Evolutionary conservation across 1,139 yeast genomes (phyloP).

Genomic region (Saccharomyces hybrid): DNA sequence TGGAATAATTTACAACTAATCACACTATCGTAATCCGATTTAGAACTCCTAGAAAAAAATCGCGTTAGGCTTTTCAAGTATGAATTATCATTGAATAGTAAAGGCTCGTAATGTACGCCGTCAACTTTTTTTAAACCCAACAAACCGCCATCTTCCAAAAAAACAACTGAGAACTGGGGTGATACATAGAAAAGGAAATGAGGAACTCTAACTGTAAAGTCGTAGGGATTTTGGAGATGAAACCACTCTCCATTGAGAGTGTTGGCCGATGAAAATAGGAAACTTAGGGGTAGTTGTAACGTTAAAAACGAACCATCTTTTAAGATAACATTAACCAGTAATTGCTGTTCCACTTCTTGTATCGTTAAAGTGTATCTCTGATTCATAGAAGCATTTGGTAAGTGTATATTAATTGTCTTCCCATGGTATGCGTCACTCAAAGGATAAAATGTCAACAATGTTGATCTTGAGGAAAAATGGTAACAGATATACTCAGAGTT

Average conservation of each 20-base stretch:
- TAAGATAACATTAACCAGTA: slow-evolving; percentile 21
- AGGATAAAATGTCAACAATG: slow-evolving; percentile 19
- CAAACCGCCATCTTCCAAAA: slow-evolving; percentile 66
- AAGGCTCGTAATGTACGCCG: slow-evolving; percentile 41
- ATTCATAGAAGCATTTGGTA: slow-evolving; percentile 23
- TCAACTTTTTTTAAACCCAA: slow-evolving; percentile 40
- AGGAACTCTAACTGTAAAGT: slow-evolving; percentile 64
- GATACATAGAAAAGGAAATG: slow-evolving; percentile 45
- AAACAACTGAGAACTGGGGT: slow-evolving; percentile 40
- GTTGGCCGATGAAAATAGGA: slow-evolving; percentile 13
- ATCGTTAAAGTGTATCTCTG: slow-evolving; percentile 21
- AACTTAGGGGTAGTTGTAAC: slow-evolving; percentile 26
- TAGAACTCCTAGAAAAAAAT: slow-evolving; percentile 17
- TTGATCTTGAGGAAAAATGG: slow-evolving; percentile 19
- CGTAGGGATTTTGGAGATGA: slow-evolving; percentile 58
- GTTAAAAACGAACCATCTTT: slow-evolving; percentile 34
- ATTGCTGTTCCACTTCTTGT: slow-evolving; percentile 10
- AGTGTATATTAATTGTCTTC: slow-evolving; percentile 19
- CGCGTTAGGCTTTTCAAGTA: slow-evolving; percentile 38
- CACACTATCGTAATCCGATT: slow-evolving; percentile 16
- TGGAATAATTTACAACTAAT: slow-evolving; percentile 20
- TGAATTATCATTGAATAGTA: slow-evolving; percentile 49
- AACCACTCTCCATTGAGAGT: slow-evolving; percentile 43
- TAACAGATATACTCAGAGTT: slow-evolving; percentile 21
- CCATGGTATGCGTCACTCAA: slow-evolving; percentile 16